Evolutionary conservation across 2,329 filamentous ascomycete species (phyloP), one percentile per base, ranked within the genome.

Genomic region (Penicillium sp.): DNA sequence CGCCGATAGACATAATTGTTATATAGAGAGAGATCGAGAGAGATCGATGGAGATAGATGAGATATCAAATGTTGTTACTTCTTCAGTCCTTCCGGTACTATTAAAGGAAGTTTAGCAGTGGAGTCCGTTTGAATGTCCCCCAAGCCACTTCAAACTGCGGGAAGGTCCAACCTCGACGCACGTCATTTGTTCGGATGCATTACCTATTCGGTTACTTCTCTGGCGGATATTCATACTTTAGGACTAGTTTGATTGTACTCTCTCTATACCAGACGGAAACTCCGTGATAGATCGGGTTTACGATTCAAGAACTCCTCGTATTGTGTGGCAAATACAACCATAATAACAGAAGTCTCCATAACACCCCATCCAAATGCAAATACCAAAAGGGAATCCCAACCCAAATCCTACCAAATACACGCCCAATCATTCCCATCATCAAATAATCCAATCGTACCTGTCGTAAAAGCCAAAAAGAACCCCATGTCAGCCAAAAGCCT

Each of bases 1-100:
- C 75, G 29, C 79, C 78, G 45, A 79, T 74, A 47, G 70, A 47
- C 74, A 76, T 76, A 11, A 36, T 56, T 19, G 39, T 34, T 36
- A 19, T 2, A 29, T 25, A 5, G 21, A 15, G 40, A 21, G 25
- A 21, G 31, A 23, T 4, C 13, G 15, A 5, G 5, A 25, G 34
- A 29, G 19, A n/a, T n/a, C n/a, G n/a, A n/a, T n/a, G n/a, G n/a
- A n/a, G 19, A 39, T n/a, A 31, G 15, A 44, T 9, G 36, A 7
- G 44, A 50, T 34, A 33, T 41, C 7, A 16, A 48, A 36, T 36
- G 9, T 41, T 41, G 1, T 23, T 19, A 29, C 23, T 50, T 39
- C 16, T 31, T 0, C 21, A 11, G 40, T 52, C 19, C 50, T 44
- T 34, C 21, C 3, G 19, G 15, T 21, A 11, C 23, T 54, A 33